Evolutionary conservation across 2,329 filamentous ascomycete species (phyloP).

Genomic region (Fusarium pseudoanthophilum): DNA sequence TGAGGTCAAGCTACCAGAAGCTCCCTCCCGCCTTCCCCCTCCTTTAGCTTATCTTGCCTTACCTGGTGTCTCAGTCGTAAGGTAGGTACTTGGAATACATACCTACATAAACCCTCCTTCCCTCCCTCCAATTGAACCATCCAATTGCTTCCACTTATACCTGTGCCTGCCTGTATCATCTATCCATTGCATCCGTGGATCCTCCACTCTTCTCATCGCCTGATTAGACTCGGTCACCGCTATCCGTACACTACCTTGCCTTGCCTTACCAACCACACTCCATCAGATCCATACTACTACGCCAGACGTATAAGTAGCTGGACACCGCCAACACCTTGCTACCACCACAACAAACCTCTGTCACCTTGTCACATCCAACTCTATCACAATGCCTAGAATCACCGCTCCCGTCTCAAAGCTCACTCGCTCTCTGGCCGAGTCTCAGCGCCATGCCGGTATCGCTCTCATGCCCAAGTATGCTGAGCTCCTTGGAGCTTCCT

Average conservation of each 20-base stretch:
- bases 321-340: constrained; percentile 6
- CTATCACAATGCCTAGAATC: constrained; percentile 58
- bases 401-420: constrained; percentile 62
- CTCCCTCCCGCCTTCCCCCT: constrained; percentile 26
- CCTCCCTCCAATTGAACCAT: constrained; percentile 19
- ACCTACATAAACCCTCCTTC: constrained; percentile 28
- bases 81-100: constrained; percentile 8
- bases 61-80: constrained; percentile 11
- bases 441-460: constrained; percentile 54
- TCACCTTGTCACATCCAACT: not conserved
- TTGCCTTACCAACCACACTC: not conserved
- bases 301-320: constrained; percentile 33
- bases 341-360: not conserved
- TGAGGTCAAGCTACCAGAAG: constrained; percentile 14
- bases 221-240: constrained; percentile 33
- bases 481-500: constrained; percentile 54
- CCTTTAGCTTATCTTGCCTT: constrained; percentile 19
- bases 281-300: constrained; percentile 5
- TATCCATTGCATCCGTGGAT: constrained; percentile 3
- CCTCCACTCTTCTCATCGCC: constrained; percentile 19
- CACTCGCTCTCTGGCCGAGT: constrained; percentile 57
- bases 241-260: constrained; percentile 8
- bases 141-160: constrained; percentile 20
- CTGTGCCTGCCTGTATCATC: not conserved
- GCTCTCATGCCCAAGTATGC: constrained; percentile 60